phyloP scores from a whole-genome alignment of 352 stramenopile species.

The Globisporangium middletonii region DNA sequence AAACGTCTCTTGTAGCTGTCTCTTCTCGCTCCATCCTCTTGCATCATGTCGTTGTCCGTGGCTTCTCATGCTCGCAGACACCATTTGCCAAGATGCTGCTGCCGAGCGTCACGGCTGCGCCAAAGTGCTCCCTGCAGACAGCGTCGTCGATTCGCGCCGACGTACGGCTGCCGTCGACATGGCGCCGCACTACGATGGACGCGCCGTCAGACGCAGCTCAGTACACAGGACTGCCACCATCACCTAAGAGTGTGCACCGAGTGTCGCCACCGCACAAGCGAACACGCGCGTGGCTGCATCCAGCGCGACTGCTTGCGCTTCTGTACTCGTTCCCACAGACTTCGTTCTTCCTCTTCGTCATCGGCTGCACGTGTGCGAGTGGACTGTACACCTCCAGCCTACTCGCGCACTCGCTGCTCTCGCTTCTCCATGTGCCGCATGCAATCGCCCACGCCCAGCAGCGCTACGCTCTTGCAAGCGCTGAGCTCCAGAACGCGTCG shows the following conservation, averaged over 20 bases:
- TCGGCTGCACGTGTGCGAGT: slow-evolving; percentile 30
- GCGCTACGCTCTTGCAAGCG: slow-evolving; percentile 25
- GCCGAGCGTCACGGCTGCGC: slow-evolving; percentile 2
- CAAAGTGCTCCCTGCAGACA: slow-evolving; percentile 16
- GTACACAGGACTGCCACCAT: not conserved
- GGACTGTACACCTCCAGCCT: slow-evolving; percentile 38
- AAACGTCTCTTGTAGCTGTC: not conserved
- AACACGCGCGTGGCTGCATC: not conserved
- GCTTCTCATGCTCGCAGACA: not conserved
- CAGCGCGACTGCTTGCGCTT: slow-evolving; percentile 9
- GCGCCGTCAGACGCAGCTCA: not conserved
- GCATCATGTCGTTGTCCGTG: not conserved
- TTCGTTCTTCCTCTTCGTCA: slow-evolving; percentile 45
- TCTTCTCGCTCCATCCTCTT: not conserved
- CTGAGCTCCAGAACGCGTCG: slow-evolving; percentile 23
- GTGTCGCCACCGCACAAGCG: not conserved
- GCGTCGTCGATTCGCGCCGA: slow-evolving; percentile 18
- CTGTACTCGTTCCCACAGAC: slow-evolving; percentile 40
- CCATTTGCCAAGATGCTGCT: not conserved
- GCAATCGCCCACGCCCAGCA: slow-evolving; percentile 24
- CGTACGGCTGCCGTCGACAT: slow-evolving; percentile 13
- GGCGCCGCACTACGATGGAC: not conserved
- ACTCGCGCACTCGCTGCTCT: slow-evolving; percentile 26
- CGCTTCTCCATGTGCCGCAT: slow-evolving; percentile 17
- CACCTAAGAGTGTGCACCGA: not conserved